phyloP scores from a whole-genome alignment of 1,284 basidiomycete species.

The Volvariella surrecta region DNA sequence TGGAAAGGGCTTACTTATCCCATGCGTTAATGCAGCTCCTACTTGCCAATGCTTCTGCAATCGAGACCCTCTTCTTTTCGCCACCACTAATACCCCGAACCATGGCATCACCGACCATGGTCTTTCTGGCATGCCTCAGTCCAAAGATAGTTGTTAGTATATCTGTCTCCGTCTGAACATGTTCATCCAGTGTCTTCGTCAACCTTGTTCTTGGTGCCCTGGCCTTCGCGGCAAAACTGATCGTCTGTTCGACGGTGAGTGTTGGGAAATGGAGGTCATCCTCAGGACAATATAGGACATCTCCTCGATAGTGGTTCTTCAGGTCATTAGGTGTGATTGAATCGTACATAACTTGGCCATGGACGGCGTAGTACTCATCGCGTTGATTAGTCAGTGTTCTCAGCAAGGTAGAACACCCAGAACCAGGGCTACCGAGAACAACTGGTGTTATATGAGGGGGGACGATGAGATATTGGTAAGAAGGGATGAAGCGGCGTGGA shows the following conservation, averaged over 20 bases:
- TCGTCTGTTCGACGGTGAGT: constrained; percentile 62
- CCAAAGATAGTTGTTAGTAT: constrained; percentile 65
- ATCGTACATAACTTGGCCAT: constrained; percentile 62
- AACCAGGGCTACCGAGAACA: constrained; percentile 52
- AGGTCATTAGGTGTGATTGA: constrained; percentile 50
- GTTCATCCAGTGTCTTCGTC: constrained; percentile 35
- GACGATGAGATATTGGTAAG: too few species aligned
- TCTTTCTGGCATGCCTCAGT: constrained; percentile 51
- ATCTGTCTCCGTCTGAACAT: constrained; percentile 36
- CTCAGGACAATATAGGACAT: constrained; percentile 62
- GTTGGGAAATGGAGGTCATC: constrained; percentile 74
- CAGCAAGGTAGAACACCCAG: constrained; percentile 70
- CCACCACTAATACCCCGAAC: constrained; percentile 78
- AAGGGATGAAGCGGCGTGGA: too few species aligned
- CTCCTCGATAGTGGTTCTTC: constrained; percentile 50
- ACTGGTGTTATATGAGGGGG: constrained; percentile 20
- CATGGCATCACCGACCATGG: constrained; percentile 65
- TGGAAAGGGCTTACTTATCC: constrained; percentile 20
- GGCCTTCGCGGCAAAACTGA: constrained; percentile 54
- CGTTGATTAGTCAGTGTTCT: constrained; percentile 67
- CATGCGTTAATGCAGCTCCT: constrained; percentile 22
- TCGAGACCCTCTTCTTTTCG: constrained; percentile 64
- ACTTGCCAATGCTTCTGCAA: constrained; percentile 19
- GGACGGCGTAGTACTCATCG: constrained; percentile 46
- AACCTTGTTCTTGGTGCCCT: constrained; percentile 46